phyloP scores from a whole-genome alignment of 2,329 filamentous ascomycete species.

The Aspergillus intermedius region DNA sequence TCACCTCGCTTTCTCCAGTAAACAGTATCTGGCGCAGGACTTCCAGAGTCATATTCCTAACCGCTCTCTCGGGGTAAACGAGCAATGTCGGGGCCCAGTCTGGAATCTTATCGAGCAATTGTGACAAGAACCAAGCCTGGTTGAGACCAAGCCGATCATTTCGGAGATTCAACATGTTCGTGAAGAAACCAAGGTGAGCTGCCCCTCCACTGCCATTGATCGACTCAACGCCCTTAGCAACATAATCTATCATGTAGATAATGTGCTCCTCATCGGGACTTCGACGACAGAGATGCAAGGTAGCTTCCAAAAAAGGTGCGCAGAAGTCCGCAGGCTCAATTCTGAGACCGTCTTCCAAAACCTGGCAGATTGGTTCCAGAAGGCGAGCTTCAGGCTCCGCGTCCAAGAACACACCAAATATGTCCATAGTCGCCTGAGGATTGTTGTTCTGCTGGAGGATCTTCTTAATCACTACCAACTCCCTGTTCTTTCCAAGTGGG shows the following conservation, averaged over 20 bases:
- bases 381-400: constrained; percentile 47
- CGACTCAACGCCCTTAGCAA: constrained; percentile 42
- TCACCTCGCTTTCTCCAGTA: constrained; percentile 25
- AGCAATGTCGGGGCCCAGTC: constrained; percentile 49
- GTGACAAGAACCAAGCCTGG: constrained; percentile 26
- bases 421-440: constrained; percentile 44
- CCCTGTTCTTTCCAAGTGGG: constrained; percentile 26
- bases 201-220: constrained; percentile 43
- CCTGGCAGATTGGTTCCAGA: constrained; percentile 43
- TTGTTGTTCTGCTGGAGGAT: constrained; percentile 59
- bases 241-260: constrained; percentile 33
- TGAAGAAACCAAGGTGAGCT: constrained; percentile 49
- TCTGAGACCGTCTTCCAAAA: constrained; percentile 50
- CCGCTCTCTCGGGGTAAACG: constrained; percentile 42
- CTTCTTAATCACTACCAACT: constrained; percentile 49
- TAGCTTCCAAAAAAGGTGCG: constrained; percentile 54
- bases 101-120: constrained; percentile 37
- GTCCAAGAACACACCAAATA: constrained; percentile 54
- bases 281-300: constrained; percentile 47
- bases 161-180: constrained; percentile 42
- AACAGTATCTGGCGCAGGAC: constrained; percentile 41
- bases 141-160: constrained; percentile 33
- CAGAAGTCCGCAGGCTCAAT: constrained; percentile 44
- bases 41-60: constrained; percentile 41
- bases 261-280: constrained; percentile 33